These are phyloP conservation scores for Nicotiana sylvestris DNA, from an alignment of 257 asterid genomes.

Conservation along the genomic window DNA sequence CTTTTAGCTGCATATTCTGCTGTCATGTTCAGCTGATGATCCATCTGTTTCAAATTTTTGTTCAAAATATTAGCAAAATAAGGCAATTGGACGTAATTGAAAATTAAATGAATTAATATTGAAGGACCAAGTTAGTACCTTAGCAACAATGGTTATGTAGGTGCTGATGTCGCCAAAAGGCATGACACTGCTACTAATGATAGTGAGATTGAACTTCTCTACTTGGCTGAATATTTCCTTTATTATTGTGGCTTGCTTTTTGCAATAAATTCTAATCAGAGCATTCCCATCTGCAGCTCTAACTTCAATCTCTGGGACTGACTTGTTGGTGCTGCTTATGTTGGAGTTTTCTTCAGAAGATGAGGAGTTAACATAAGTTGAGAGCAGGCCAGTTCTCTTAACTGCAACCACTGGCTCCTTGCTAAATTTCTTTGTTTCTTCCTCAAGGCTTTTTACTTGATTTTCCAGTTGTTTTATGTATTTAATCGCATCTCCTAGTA, in stretches of 20 bases:
- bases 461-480: slow-evolving; percentile 6
- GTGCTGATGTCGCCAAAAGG: background rate
- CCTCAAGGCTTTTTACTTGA: background rate
- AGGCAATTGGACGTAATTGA: background rate
- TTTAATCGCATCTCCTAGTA: slow-evolving; percentile 10
- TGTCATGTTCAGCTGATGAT: background rate
- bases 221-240: slow-evolving; percentile 4
- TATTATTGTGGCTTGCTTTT: background rate
- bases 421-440: background rate
- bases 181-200: slow-evolving; percentile 5
- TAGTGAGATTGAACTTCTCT: background rate
- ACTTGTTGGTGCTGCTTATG: no score
- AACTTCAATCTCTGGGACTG: slow-evolving; percentile 7
- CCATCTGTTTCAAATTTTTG: background rate
- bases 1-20: background rate
- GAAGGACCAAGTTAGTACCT: background rate
- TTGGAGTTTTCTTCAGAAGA: background rate
- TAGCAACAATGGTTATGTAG: slow-evolving; percentile 1
- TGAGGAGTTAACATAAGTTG: background rate
- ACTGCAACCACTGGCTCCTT: background rate
- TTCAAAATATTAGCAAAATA: background rate
- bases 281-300: background rate
- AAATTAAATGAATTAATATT: background rate
- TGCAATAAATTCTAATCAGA: slow-evolving; percentile 8
- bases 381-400: background rate